Base-by-base conservation (phyloP, 1,139 yeast species). In the Debaryomyces psychrophilus region DNA sequence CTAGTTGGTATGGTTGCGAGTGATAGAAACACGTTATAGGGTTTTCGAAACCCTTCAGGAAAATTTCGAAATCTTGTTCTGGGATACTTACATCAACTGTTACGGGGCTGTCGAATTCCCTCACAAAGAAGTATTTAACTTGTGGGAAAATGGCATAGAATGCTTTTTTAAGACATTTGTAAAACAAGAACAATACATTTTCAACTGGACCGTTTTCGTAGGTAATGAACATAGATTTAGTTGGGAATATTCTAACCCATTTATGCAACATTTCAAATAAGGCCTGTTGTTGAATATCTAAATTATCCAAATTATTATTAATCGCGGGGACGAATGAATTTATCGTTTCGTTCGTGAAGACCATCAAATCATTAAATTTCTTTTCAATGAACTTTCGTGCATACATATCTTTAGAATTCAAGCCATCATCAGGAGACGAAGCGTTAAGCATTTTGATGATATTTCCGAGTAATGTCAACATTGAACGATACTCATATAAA, bases 81-180 rank as follows among this genome's bases (percentile, higher is more conserved):
- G 54, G 52, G n/a, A 54, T 60, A 48, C 64, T 67, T 2, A 72
- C 70, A 47, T 73, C 78, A 44, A 69, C 54, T 70, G 72, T 71
- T 44, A 73, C 61, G 1, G 79, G 77, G 48, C 70, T 62, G 50
- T 72, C 78, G 50, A 74, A 73, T 56, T 73, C 78, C 31, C 77
- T 54, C 7, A 73, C 52, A 44, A 69, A 73, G 52, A 69, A 71
- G 50, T 65, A 73, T 48, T 69, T 72, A 7, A 71, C 67, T 48
- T 74, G 79, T 1, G 79, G 79, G 25, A 67, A 59, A 12, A 73
- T 56, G 0, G 76, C 73, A 52, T 60, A 71, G 14, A 73, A 53
- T 0, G 68, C 59, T 49, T 71, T 72, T 46, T 68, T 69, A 48
- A 71, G 61, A 9, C 64, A 61, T 48, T 68, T 67, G 59, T 59